Evolutionary conservation across 2,329 filamentous ascomycete species (phyloP).

Genomic region (Claviceps sorghi): DNA sequence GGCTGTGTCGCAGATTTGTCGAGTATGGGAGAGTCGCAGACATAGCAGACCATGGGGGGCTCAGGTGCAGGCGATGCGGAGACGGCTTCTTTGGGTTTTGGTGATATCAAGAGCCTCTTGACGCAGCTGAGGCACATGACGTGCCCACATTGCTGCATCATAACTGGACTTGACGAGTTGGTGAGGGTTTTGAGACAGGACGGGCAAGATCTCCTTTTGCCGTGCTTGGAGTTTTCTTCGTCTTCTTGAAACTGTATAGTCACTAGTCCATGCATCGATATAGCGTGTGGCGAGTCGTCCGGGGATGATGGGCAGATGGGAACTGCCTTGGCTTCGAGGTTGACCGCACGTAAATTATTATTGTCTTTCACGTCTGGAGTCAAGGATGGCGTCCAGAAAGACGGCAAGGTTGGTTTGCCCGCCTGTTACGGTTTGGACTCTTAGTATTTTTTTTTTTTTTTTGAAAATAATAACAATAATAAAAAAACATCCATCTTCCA

Average conservation of each 20-base stretch:
- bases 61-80: conserved; percentile 27
- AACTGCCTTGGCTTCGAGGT: conserved; percentile 48
- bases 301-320: conserved; percentile 67
- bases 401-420: conserved; percentile 55
- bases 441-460: too few species aligned
- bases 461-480: too few species aligned
- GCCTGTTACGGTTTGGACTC: conserved; percentile 32
- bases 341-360: conserved; percentile 34
- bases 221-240: conserved; percentile 30
- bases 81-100: conserved; percentile 20
- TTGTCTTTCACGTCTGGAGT: conserved; percentile 42
- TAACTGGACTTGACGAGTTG: conserved; percentile 68
- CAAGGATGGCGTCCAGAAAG: conserved; percentile 84
- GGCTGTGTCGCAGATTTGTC: conserved; percentile 27
- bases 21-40: conserved; percentile 70
- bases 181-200: conserved; percentile 70
- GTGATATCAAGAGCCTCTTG: conserved; percentile 62
- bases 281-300: conserved; percentile 50
- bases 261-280: conserved; percentile 67
- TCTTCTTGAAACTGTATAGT: conserved; percentile 66
- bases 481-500: too few species aligned
- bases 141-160: conserved; percentile 81
- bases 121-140: conserved; percentile 79
- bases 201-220: conserved; percentile 49
- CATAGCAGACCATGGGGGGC: conserved; percentile 50